These are phyloP conservation scores for Cladosporium colombiae DNA, from an alignment of 2,329 filamentous ascomycete species.

Conservation along the genomic window DNA sequence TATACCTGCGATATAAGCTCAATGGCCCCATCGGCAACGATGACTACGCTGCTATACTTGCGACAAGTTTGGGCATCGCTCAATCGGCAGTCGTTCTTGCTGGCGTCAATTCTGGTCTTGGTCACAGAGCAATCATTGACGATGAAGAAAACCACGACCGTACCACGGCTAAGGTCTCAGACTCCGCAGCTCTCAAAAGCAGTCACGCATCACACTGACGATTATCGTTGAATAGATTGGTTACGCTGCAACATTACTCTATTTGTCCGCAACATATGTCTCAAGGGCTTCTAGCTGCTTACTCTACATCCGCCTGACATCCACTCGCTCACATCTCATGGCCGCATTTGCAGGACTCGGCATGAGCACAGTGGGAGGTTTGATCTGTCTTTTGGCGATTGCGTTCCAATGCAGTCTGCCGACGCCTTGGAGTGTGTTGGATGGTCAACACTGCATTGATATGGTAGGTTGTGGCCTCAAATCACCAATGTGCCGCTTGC, in stretches of 20 bases:
- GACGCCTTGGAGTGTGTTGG: conserved; percentile 26
- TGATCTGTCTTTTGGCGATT: conserved; percentile 22
- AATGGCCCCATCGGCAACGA: conserved; percentile 35
- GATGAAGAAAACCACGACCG: background rate
- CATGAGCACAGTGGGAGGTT: conserved; percentile 22
- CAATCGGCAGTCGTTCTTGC: conserved; percentile 25
- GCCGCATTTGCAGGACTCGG: conserved; percentile 23
- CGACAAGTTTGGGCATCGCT: conserved; percentile 28
- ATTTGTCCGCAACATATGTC: conserved; percentile 17
- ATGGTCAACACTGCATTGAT: conserved; percentile 22
- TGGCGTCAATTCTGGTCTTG: conserved; percentile 29
- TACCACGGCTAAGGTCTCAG: conserved; percentile 7
- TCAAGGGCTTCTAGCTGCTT: conserved; percentile 31
- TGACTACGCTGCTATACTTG: conserved; percentile 30
- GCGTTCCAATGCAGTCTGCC: conserved; percentile 31
- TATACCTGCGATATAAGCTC: conserved; percentile 33
- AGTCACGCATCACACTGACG: background rate
- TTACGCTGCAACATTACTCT: conserved; percentile 2
- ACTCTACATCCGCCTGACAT: conserved; percentile 31
- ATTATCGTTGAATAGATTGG: background rate
- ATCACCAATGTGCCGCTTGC: background rate
- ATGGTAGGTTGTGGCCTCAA: conserved; percentile 3
- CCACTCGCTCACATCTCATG: conserved; percentile 23
- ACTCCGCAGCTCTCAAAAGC: background rate
- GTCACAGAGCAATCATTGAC: conserved; percentile 4